These are phyloP conservation scores for Alternaria longipes DNA, from an alignment of 2,329 filamentous ascomycete species.

Conservation along the genomic window DNA sequence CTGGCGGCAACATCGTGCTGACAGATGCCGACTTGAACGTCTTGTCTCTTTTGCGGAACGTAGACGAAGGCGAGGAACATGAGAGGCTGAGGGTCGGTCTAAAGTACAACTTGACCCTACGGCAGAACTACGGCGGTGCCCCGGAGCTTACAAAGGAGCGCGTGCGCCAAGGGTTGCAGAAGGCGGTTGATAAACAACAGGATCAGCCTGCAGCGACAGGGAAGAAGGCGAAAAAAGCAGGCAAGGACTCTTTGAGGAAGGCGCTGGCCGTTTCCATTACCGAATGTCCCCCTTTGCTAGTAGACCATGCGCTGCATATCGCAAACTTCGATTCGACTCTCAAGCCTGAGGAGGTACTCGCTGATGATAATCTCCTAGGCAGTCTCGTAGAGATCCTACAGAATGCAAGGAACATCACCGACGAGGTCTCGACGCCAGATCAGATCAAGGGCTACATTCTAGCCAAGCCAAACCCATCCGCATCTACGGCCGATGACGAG, in stretches of 20 bases:
- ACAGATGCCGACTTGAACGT: slow-evolving; percentile 87
- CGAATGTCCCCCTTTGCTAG: slow-evolving; percentile 85
- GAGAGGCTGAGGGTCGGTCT: slow-evolving; percentile 81
- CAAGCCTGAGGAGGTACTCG: slow-evolving; percentile 74
- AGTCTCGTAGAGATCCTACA: slow-evolving; percentile 73
- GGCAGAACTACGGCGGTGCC: slow-evolving; percentile 83
- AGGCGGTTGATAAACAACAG: slow-evolving; percentile 68
- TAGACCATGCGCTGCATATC: slow-evolving; percentile 83
- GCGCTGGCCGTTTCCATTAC: slow-evolving; percentile 84
- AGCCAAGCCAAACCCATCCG: slow-evolving; percentile 65
- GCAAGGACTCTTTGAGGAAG: slow-evolving; percentile 78
- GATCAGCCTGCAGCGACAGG: slow-evolving; percentile 58
- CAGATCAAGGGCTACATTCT: slow-evolving; percentile 86
- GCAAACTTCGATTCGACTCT: slow-evolving; percentile 74
- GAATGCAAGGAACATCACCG: slow-evolving; percentile 74
- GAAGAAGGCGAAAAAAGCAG: slow-evolving; percentile 77
- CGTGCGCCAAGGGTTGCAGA: slow-evolving; percentile 73
- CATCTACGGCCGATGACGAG: slow-evolving; percentile 50
- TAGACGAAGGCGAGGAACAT: slow-evolving; percentile 82
- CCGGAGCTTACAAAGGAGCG: slow-evolving; percentile 79
- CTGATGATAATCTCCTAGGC: slow-evolving; percentile 70
- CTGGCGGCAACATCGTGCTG: slow-evolving; percentile 91
- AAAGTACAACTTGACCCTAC: slow-evolving; percentile 79
- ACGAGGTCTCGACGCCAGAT: slow-evolving; percentile 72
- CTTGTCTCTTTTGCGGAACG: slow-evolving; percentile 79